Percentiles rank a stretch among this genome's conserved stretches.
Conservation (phyloP, 2,329 filamentous ascomycete genomes). For the Colletotrichum sidae region DNA sequence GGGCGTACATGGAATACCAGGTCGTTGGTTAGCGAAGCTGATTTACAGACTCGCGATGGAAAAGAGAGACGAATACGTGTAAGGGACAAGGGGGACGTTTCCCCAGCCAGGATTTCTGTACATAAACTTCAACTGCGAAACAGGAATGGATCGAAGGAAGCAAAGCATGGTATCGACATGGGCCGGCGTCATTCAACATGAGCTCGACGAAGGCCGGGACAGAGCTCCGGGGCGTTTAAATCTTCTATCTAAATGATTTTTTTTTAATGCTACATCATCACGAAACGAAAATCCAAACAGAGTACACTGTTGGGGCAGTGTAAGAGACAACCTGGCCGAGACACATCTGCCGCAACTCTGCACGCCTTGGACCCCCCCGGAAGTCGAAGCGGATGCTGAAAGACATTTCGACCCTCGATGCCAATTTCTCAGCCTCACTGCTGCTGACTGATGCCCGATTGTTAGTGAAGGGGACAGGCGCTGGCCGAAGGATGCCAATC, state of each 20-base stretch:
- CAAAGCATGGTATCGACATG: conserved; percentile 38
- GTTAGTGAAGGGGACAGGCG: background rate
- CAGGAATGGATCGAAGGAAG: conserved; percentile 38
- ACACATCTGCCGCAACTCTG: too few relatives aligned
- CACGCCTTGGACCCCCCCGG: too few relatives aligned
- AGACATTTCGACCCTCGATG: too few relatives aligned
- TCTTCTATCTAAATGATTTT: conserved; percentile 12
- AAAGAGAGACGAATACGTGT: conserved; percentile 1
- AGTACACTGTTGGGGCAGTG: too few relatives aligned
- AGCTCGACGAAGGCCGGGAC: conserved; percentile 42
- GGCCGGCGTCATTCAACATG: conserved; percentile 49
- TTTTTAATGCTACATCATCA: conserved; percentile 1
- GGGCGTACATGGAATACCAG: background rate
- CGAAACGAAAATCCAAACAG: too few relatives aligned
- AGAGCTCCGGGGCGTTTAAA: conserved; percentile 33
- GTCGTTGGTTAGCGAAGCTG: background rate
- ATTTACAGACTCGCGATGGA: background rate
- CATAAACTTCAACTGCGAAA: conserved; percentile 39
- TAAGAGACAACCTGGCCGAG: too few relatives aligned
- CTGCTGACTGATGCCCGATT: too few relatives aligned
- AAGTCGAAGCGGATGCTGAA: too few relatives aligned
- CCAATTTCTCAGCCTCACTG: too few relatives aligned
- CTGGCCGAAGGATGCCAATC: background rate
- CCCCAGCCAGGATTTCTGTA: conserved; percentile 36
- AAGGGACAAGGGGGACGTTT: conserved; percentile 15